phyloP scores from a whole-genome alignment of 139 green algal species.

The Chlorella vulgaris region DNA sequence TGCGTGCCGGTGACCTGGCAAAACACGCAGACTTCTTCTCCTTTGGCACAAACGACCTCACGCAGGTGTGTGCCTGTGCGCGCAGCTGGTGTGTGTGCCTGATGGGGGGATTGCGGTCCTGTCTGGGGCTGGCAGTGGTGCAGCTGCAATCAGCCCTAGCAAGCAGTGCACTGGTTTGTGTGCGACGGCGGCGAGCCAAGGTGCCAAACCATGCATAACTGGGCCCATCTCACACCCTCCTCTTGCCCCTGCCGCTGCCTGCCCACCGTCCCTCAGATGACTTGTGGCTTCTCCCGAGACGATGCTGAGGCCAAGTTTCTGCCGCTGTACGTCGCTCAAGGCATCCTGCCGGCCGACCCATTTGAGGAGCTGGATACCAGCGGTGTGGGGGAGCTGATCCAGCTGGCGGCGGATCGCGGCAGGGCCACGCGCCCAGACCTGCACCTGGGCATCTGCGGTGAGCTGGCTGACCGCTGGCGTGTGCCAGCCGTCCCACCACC shows the following conservation, averaged over 20 bases:
- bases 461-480: background rate
- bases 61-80: conserved; percentile 76
- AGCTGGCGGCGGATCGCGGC: conserved; percentile 76
- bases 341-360: conserved; percentile 78
- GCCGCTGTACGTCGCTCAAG: conserved; percentile 68
- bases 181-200: too few relatives aligned
- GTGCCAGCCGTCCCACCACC: background rate
- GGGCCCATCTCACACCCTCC: too few relatives aligned
- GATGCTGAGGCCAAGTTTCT: conserved; percentile 91
- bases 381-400: conserved; percentile 89
- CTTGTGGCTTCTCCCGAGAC: conserved; percentile 87
- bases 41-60: conserved; percentile 96
- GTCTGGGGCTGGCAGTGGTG: too few relatives aligned
- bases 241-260: too few relatives aligned
- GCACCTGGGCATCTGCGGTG: conserved; percentile 87
- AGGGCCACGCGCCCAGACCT: conserved; percentile 66
- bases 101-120: too few relatives aligned
- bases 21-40: conserved; percentile 89
- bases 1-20: conserved; percentile 82
- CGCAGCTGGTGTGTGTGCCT: background rate
- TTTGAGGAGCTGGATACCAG: conserved; percentile 83
- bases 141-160: too few relatives aligned
- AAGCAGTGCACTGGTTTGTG: too few relatives aligned
- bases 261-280: conserved; percentile 41
- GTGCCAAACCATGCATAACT: too few relatives aligned